phyloP scores from a whole-genome alignment of 805 yeast genomes.

The Clavispora phyllophila region DNA sequence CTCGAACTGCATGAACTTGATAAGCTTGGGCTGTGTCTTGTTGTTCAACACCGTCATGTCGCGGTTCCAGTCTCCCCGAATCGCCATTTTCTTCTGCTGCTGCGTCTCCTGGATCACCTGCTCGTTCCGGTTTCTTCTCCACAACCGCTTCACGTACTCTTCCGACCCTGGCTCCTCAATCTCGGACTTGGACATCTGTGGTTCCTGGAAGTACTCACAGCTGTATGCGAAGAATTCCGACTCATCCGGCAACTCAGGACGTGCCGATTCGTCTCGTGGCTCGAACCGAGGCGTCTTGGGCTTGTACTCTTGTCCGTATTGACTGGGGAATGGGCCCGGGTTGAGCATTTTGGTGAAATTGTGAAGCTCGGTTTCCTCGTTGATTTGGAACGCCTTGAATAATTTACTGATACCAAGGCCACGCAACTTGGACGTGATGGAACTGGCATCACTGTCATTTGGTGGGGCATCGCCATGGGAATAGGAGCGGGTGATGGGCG shows the following conservation, averaged over 20 bases:
- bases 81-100: constrained; percentile 76
- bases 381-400: constrained; percentile 34
- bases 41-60: constrained; percentile 57
- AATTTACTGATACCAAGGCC: constrained; percentile 30
- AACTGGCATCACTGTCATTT: constrained; percentile 23
- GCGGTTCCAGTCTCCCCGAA: constrained; percentile 82
- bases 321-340: constrained; percentile 31
- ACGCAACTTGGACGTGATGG: constrained; percentile 30
- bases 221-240: constrained; percentile 70
- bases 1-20: constrained; percentile 88
- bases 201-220: constrained; percentile 92
- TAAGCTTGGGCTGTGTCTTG: constrained; percentile 70
- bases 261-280: constrained; percentile 27
- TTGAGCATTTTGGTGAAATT: constrained; percentile 33
- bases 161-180: constrained; percentile 89
- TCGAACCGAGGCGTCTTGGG: constrained; percentile 57
- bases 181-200: constrained; percentile 83
- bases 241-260: constrained; percentile 47
- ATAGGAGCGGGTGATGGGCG: constrained; percentile 10
- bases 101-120: constrained; percentile 83
- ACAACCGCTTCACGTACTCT: constrained; percentile 71
- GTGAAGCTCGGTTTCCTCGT: constrained; percentile 37
- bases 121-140: constrained; percentile 91
- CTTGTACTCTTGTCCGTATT: constrained; percentile 39
- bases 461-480: constrained; percentile 5